Conservation (phyloP, 2,329 filamentous ascomycete species). For the Colletotrichum aenigma region DNA sequence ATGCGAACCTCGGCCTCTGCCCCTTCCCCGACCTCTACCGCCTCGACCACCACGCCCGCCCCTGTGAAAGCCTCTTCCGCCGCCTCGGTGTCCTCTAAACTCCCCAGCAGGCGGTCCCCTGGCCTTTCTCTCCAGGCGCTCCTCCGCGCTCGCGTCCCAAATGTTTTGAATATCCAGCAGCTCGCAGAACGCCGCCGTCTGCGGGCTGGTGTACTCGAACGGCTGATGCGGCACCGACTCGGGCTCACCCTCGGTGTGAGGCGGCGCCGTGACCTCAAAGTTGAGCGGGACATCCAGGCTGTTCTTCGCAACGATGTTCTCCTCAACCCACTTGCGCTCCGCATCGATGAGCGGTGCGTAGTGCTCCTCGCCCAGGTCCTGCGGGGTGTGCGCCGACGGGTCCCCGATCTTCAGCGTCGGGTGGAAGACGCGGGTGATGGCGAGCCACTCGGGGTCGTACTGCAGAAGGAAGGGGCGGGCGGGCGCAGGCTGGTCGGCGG, state of each 20-base stretch:
- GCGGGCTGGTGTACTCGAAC: conserved; percentile 83
- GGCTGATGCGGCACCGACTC: conserved; percentile 68
- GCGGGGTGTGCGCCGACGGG: conserved; percentile 53
- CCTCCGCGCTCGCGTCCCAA: conserved; percentile 74
- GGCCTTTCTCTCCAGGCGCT: conserved; percentile 64
- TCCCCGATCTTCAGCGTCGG: conserved; percentile 68
- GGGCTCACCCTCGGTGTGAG: conserved; percentile 63
- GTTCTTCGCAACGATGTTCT: conserved; percentile 68
- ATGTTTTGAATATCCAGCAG: conserved; percentile 78
- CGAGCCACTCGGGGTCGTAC: conserved; percentile 95
- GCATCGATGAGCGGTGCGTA: conserved; percentile 72
- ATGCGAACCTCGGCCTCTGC: conserved; percentile 28
- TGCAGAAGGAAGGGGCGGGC: conserved; percentile 63
- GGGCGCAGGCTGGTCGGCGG: conserved; percentile 20
- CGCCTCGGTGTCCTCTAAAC: conserved; percentile 33
- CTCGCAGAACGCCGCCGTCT: conserved; percentile 82
- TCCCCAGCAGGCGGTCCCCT: conserved; percentile 56
- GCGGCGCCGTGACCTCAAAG: conserved; percentile 77
- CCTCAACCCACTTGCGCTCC: conserved; percentile 80
- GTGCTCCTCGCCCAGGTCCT: conserved; percentile 69
- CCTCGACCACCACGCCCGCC: conserved; percentile 41
- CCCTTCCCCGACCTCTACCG: conserved; percentile 37
- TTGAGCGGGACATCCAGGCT: conserved; percentile 77
- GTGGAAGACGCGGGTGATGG: conserved; percentile 86
- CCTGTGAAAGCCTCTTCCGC: conserved; percentile 34